Evolutionary conservation across 2,329 filamentous ascomycete species (phyloP), one percentile per base, ranked within the genome.

Genomic region (Pseudogymnoascus sp.): DNA sequence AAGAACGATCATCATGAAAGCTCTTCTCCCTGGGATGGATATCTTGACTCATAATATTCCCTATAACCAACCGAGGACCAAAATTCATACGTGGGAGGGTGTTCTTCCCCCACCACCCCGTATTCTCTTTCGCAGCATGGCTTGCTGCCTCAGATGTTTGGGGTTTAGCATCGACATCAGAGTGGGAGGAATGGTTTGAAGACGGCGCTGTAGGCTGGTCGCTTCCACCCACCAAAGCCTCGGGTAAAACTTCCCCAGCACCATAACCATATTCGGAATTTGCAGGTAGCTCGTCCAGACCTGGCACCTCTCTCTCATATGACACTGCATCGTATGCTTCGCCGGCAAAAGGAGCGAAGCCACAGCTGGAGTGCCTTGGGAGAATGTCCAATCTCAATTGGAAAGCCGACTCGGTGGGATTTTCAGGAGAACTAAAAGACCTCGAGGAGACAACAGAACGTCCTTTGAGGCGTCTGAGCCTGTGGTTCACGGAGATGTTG

Each of bases 1-100:
- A 47, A 5, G 65, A 63, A 50, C 67, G 63, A 54, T 71, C 68
- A 63, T 69, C 69, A 60, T 68, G 64, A 17, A 66, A 69, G 50
- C 64, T 68, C 15, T 37, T 37, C 13, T 68, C 63, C 58, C 64
- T 61, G 8, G 33, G 33, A 24, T 39, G 29, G 13, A 61, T 33
- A 36, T 60, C 37, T 5, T 61, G 33, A 9, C 57, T 40, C 6
- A 37, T 40, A 39, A 59, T 37, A 59, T 9, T 59, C 57, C 57
- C 57, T 26, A 39, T 26, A 37, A 21, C 57, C 33, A 59, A 17
- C 47, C 7, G 47, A 54, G 47, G 29, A 21, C 47, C 29, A 54
- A 54, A 54, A 54, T 54, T 35, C 15, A 54, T 21, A 54, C 47
- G 47, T 21, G 47, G 47, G 15, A 47, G 10, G 8, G 29, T 33